These are phyloP conservation scores for Rhizopus arrhizus DNA, from an alignment of 371 early-diverging fungal species.

Conservation along the genomic window DNA sequence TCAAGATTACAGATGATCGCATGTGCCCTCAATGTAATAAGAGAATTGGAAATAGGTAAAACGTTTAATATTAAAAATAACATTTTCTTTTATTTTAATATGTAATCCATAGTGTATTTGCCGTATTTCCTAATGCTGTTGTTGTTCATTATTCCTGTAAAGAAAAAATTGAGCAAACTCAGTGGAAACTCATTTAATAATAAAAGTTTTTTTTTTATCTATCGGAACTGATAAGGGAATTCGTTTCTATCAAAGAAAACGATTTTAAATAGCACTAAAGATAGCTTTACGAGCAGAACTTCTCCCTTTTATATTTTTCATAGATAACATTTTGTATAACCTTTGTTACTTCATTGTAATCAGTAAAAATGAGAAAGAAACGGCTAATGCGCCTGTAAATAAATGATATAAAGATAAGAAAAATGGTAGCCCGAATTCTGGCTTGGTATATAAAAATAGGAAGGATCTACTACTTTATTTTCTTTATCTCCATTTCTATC, in stretches of 20 bases:
- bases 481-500: background rate
- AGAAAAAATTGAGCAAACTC: constrained; percentile 60
- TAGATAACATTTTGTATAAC: constrained; percentile 8
- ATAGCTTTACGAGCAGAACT: no score
- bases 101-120: constrained; percentile 62
- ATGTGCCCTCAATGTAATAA: constrained; percentile 84
- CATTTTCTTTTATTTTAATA: background rate
- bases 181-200: constrained; percentile 44
- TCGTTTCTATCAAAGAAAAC: background rate
- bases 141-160: constrained; percentile 82
- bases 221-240: constrained; percentile 4
- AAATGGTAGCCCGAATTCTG: no score
- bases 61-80: background rate
- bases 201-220: constrained; percentile 10
- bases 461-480: no score
- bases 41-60: constrained; percentile 76
- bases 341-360: no score
- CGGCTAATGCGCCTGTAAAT: no score
- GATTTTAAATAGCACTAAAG: constrained; percentile 3
- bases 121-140: constrained; percentile 72
- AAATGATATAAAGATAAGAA: no score
- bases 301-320: background rate
- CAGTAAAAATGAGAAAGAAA: no score
- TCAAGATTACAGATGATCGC: constrained; percentile 75
- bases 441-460: no score